Evolutionary conservation across 352 stramenopile species (phyloP), one percentile per base, ranked within the genome.

Genomic region (Pythium insidiosum): DNA sequence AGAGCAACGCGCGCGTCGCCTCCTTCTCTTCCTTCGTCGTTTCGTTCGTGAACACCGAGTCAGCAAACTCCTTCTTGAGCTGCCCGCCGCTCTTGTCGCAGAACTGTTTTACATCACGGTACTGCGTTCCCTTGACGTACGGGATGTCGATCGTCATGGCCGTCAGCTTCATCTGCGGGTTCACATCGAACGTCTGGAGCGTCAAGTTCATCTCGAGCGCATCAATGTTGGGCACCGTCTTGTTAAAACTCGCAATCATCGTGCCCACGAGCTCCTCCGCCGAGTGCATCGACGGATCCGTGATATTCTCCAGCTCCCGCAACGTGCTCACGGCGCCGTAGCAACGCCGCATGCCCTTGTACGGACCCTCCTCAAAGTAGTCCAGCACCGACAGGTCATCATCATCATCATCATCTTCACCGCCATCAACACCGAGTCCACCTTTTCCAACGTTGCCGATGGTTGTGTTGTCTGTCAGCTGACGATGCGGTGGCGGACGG

Each of bases 61-160:
- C n/a, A 47, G 41, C 11, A 67, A 20, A 0, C 35, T 62, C 0
- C 47, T 43, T 23, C 58, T 48, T n/a, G 31, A 24, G 42, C 61
- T 71, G 23, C 54, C 50, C 7, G n/a, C 54, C 40, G 4, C 30
- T 57, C 10, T 60, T 30, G 23, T 71, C 50, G 19, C 55, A n/a
- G n/a, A n/a, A n/a, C n/a, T n/a, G n/a, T n/a, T n/a, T n/a, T n/a
- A n/a, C n/a, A n/a, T n/a, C n/a, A n/a, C n/a, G 58, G 39, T 73
- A 73, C 23, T 61, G 38, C 5, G 53, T 47, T 7, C 38, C 42
- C 11, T 22, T 0, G 18, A 47, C 36, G 38, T 70, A 39, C 20
- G 66, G 56, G 19, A 72, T 56, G 10, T 69, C 54, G 29, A 78
- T 21, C 3, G 54, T 72, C 50, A 78, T 51, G 30, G 61, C 43